Evolutionary conservation across 768 basidiomycete genomes (phyloP), one percentile per base, ranked within the genome.

Genomic region (Mycena haematopus): DNA sequence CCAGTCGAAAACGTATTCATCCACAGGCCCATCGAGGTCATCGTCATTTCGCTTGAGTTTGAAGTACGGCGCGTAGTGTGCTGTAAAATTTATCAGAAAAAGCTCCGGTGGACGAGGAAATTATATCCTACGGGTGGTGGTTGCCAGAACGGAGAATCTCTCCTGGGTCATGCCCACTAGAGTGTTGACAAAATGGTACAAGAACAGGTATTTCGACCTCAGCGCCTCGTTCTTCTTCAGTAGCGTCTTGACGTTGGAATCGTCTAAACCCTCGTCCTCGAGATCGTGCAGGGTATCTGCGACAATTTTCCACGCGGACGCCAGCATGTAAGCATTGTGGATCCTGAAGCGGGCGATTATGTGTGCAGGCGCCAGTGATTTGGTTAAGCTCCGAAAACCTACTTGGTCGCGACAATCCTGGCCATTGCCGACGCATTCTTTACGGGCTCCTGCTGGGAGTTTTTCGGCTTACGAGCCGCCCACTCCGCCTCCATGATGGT

Each of bases 221-320:
- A 92, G 67, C 21, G 71, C 74, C 29, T 73, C 66, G 62, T 90
- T 79, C 14, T 74, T 78, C 72, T 80, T 79, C n/a, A 93, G 78
- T 63, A 85, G 82, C 3, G 67, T 63, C 58, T 86, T 85, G 59
- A 86, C 76, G 33, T 77, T 80, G 29, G 73, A 69, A 60, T 92
- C 87, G 9, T 79, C 74, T 19, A 91, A 65, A 33, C 87, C 88
- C 14, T 78, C 75, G 19, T 81, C 75, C n/a, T 80, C 77, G 49
- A 93, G 76, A 27, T 83, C 78, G 54, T 79, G 79, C 56, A 94
- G 76, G 33, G 79, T 78, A 60, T 87, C 80, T 4, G 80, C 73
- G n/a, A 91, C 86, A 51, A 93, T 76, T 65, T 83, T 90, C 93
- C 93, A 95, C 1, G 86, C 89, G 17, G 91, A 86, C n/a, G 92